These are phyloP conservation scores for Breviolum minutum DNA, from an alignment of 73 alveolate species.

Conservation along the genomic window DNA sequence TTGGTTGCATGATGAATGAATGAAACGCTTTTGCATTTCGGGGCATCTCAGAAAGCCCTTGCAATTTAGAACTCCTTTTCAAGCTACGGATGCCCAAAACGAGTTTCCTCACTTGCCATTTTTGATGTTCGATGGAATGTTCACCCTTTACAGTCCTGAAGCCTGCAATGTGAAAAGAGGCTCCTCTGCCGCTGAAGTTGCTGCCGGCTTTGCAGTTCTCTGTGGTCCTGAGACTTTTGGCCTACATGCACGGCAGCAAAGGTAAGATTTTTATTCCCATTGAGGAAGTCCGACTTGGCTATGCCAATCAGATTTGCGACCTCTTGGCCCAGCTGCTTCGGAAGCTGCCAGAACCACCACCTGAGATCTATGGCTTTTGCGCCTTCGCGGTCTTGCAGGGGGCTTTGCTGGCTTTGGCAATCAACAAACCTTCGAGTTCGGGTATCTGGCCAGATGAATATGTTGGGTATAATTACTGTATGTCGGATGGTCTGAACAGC, in stretches of 20 bases:
- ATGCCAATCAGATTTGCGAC: constrained; percentile 37
- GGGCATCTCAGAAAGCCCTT: too few species aligned
- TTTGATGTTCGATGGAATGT: not conserved
- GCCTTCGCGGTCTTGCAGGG: constrained; percentile 3
- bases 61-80: too few species aligned
- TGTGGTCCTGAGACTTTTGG: constrained; percentile 30
- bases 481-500: too few species aligned
- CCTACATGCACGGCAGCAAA: too few species aligned
- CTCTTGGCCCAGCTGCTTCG: not conserved
- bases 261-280: too few species aligned
- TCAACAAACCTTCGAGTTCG: not conserved
- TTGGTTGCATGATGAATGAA: too few species aligned
- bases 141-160: not conserved
- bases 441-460: not conserved
- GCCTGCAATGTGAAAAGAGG: not conserved
- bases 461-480: too few species aligned
- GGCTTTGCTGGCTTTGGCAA: not conserved
- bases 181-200: constrained; percentile 2
- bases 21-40: too few species aligned
- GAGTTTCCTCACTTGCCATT: too few species aligned
- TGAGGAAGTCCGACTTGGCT: not conserved
- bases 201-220: constrained; percentile 35
- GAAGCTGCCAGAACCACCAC: not conserved
- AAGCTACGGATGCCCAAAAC: too few species aligned
- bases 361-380: not conserved